Evolutionary conservation across 495 filamentous ascomycete genomes (phyloP), one percentile per base, ranked within the genome.

Genomic region (Cercophora newfieldiana): DNA sequence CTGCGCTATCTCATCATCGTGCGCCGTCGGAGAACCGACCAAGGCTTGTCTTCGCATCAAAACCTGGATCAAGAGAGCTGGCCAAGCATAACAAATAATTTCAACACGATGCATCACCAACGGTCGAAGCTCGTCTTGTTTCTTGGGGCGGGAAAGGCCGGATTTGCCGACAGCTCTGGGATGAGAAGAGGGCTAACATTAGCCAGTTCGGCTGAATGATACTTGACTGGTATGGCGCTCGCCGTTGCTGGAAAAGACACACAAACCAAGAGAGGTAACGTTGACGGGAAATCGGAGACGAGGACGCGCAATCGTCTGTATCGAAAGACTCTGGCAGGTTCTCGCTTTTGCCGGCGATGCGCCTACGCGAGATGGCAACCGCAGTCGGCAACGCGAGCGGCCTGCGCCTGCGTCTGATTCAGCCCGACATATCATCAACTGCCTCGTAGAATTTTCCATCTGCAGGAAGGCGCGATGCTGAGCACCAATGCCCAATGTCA

Each of bases 171-270:
- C 18, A 54, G 19, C n/a, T 63, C 54, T 30, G 26, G 22, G 48
- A 63, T 37, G 3, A 22, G 31, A 22, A 30, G 16, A 6, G 7
- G 22, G 44, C 60, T 47, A 68, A 44, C 50, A 73, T 75, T 75
- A 74, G 69, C 73, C 73, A 70, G 37, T 28, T 61, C 73, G 73
- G 73, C 67, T 74, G 71, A 75, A 74, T 75, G n/a, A 31, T 30
- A n/a, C 44, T 28, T 22, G 37, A 31, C 30, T 56, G 47, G 30
- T 28, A 63, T 47, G 44, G 37, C 57, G 58, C 30, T 16, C 12
- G 10, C 37, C 37, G 66, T 58, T 25, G 29, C 29, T 33, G 37
- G 47, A 28, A 48, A 59, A 58, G 21, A n/a, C n/a, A n/a, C 33
- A 48, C 14, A 50, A 7, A 3, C 8, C 21, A n/a, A 28, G 33